Conservation (phyloP, 1,284 basidiomycete species). For the Boletus subluridellus region DNA sequence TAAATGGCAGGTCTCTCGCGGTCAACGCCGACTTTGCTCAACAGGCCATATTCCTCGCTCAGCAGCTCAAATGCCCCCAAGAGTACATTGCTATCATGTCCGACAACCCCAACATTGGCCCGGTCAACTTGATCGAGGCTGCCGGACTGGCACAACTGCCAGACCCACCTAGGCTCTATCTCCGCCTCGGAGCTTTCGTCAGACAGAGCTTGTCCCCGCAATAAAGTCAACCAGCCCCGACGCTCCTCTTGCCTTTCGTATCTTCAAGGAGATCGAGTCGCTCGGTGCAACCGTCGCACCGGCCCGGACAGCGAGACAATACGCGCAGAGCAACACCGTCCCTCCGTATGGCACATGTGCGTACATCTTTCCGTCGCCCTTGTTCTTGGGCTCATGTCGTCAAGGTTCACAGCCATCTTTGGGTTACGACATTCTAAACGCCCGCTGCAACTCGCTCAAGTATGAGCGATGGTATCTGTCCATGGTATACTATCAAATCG, state of each 20-base stretch:
- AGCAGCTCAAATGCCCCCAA: slow-evolving; percentile 75
- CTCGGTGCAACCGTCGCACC: slow-evolving; percentile 50
- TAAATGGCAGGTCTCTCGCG: slow-evolving; percentile 47
- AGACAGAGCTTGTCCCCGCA: slow-evolving; percentile 49
- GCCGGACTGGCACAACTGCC: slow-evolving; percentile 37
- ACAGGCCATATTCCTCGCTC: slow-evolving; percentile 61
- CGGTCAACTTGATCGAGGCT: slow-evolving; percentile 35
- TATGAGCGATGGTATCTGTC: slow-evolving; percentile 69
- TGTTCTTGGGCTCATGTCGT: slow-evolving; percentile 1
- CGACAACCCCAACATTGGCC: slow-evolving; percentile 39
- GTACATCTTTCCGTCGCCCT: too few relatives aligned
- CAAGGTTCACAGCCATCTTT: slow-evolving; percentile 46
- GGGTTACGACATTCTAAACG: slow-evolving; percentile 61
- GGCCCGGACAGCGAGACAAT: slow-evolving; percentile 56
- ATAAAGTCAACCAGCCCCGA: slow-evolving; percentile 34
- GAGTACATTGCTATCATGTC: slow-evolving; percentile 61
- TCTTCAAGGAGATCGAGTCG: slow-evolving; percentile 63
- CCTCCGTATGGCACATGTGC: slow-evolving; percentile 31
- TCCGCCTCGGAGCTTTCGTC: slow-evolving; percentile 53
- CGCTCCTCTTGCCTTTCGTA: slow-evolving; percentile 47
- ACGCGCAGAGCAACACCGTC: slow-evolving; percentile 59
- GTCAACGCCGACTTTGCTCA: too few relatives aligned
- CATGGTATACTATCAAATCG: slow-evolving; percentile 41
- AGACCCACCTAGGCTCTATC: slow-evolving; percentile 34
- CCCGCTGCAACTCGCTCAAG: slow-evolving; percentile 66